Base-by-base conservation (phyloP, 2,329 filamentous ascomycete species). In the Elsinoe perseae region DNA sequence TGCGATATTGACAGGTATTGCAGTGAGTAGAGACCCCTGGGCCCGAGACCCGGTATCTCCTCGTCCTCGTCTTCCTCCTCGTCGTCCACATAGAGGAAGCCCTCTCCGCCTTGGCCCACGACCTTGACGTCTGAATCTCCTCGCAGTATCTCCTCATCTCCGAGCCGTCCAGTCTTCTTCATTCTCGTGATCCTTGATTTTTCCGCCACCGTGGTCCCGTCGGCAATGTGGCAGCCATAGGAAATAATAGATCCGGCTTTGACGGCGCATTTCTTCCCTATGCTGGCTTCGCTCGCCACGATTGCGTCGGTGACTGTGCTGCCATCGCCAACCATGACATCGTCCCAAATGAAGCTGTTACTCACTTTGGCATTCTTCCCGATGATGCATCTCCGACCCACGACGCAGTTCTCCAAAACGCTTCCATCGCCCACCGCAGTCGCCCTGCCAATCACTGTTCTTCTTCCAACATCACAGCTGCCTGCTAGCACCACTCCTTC, bases 341-440 rank as follows among this genome's bases (percentile, higher is more conserved):
- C 81, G 64, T 96, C 89, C 91, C 92, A 97, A 61, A 98, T 82
- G 64, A 89, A 92, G 20, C 88, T 86, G 62, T 89, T 80, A 48
- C 87, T 80, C 59, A 98, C 82, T 34, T 77, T 80, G 25, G 93
- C 91, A 61, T 93, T 88, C 62, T 82, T 85, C 5, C 93, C 93
- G 62, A 98, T 93, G 61, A 83, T 84, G 72, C 92, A 97, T 62
- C 87, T 80, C 59, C 86, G 81, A 28, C 93, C 93, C 58, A 98
- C 83, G 46, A 93, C 81, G 64, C 86, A 91, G 70, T 87, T 86
- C 7, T 77, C 77, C 28, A 98, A 80, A 0, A 75, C 78, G 61
- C 80, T 87, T 42, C 82, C 81, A 21, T 87, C 81, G 4, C 87
- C 91, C 56, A 98, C 80, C 57, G 78, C 84, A 1, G 87, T 89